These are phyloP conservation scores for Cladosporium sp. DNA, from an alignment of 2,329 filamentous ascomycete species.

Conservation along the genomic window DNA sequence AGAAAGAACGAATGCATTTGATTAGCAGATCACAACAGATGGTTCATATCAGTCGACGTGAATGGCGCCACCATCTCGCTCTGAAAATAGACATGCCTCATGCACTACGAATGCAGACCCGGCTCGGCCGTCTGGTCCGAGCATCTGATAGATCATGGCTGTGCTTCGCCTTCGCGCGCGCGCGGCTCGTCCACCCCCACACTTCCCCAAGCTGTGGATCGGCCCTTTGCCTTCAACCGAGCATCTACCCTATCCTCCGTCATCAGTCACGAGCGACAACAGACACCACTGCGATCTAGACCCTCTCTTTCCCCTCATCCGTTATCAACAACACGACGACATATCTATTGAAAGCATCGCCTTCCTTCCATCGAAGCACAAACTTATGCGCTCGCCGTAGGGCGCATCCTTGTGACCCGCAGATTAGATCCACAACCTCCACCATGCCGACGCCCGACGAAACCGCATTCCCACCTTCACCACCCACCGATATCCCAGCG, in stretches of 20 bases:
- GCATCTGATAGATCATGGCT: not conserved
- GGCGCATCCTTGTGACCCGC: constrained; percentile 9
- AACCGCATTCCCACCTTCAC: constrained; percentile 12
- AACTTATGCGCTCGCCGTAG: not conserved
- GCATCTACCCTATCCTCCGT: constrained; percentile 7
- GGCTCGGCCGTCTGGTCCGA: too few relatives aligned
- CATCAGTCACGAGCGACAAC: constrained; percentile 2
- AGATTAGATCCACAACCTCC: constrained; percentile 6
- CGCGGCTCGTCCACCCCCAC: not conserved
- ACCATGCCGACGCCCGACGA: constrained; percentile 20
- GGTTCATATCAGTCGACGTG: too few relatives aligned
- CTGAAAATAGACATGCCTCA: too few relatives aligned
- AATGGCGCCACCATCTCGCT: too few relatives aligned
- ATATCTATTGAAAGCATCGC: not conserved
- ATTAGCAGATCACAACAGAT: too few relatives aligned
- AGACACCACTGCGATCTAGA: not conserved
- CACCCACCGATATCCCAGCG: constrained; percentile 16
- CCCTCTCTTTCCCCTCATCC: not conserved
- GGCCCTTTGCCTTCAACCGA: constrained; percentile 6
- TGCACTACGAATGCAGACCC: too few relatives aligned
- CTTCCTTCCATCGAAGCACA: not conserved
- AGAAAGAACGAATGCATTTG: not conserved
- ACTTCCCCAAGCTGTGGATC: constrained; percentile 4
- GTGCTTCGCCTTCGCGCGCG: not conserved
- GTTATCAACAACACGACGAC: not conserved